Evolutionary conservation across 169 alveolate genomes (phyloP).

Genomic region (Babesia gibsoni): DNA sequence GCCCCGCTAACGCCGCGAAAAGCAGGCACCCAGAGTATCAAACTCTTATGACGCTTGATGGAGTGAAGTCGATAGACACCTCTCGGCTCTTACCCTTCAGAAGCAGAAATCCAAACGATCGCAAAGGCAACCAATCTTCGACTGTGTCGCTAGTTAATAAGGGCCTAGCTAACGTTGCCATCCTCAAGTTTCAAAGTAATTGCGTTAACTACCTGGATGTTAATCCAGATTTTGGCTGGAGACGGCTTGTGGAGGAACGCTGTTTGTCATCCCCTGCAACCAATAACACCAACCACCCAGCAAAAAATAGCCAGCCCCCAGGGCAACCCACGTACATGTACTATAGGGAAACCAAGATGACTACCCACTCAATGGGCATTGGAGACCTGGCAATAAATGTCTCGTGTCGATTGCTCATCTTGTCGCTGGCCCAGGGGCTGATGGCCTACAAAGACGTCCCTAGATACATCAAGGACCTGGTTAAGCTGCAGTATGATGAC

Average conservation of each 20-base stretch:
- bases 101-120: background rate
- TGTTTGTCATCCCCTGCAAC: too few relatives aligned
- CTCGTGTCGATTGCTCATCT: constrained; percentile 50
- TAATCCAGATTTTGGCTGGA: constrained; percentile 65
- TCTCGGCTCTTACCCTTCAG: background rate
- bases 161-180: constrained; percentile 42
- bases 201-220: constrained; percentile 51
- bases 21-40: background rate
- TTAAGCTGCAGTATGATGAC: background rate
- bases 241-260: constrained; percentile 55
- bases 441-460: constrained; percentile 30
- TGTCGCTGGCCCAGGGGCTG: constrained; percentile 45
- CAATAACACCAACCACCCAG: background rate
- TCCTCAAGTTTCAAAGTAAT: constrained; percentile 44
- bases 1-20: too few relatives aligned
- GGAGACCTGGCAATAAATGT: constrained; percentile 50
- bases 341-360: constrained; percentile 51
- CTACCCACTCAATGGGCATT: constrained; percentile 31
- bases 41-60: background rate
- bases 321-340: constrained; percentile 45
- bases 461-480: background rate
- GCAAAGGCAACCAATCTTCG: background rate
- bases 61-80: background rate
- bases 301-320: background rate
- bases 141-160: constrained; percentile 51